These are phyloP conservation scores for Rhodotorula paludigena DNA, from an alignment of 768 basidiomycete genomes.

Conservation along the genomic window DNA sequence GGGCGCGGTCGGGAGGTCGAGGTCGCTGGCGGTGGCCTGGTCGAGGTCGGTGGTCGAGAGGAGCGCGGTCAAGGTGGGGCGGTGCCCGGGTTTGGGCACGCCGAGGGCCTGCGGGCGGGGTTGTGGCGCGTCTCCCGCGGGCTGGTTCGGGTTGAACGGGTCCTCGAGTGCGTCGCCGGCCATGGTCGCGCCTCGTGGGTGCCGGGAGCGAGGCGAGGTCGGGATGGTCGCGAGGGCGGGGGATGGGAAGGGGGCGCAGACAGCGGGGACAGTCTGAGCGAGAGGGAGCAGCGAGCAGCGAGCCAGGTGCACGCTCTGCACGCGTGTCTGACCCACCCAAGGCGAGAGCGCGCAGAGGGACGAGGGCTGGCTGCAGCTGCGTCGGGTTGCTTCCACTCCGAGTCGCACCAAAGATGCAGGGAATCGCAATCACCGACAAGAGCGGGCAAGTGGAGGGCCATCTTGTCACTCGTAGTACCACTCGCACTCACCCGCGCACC, in stretches of 20 bases:
- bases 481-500: not conserved
- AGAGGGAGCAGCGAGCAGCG: too few species aligned
- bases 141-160: not conserved
- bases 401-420: constrained; percentile 8
- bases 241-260: too few species aligned
- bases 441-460: not conserved
- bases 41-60: constrained; percentile 18
- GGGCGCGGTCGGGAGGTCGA: constrained; percentile 33
- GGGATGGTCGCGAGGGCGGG: too few species aligned
- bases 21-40: not conserved
- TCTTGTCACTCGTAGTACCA: too few species aligned
- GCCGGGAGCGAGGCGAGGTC: too few species aligned
- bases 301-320: too few species aligned
- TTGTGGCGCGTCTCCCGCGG: not conserved
- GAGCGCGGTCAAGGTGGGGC: constrained; percentile 23
- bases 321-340: too few species aligned
- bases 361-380: too few species aligned
- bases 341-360: too few species aligned
- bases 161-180: not conserved
- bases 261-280: too few species aligned
- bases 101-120: not conserved
- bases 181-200: not conserved
- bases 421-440: constrained; percentile 18
- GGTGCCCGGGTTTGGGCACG: not conserved
- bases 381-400: too few species aligned